Evolutionary conservation across 2,329 filamentous ascomycete genomes (phyloP).

Genomic region (Cadophora luteo-olivacea): DNA sequence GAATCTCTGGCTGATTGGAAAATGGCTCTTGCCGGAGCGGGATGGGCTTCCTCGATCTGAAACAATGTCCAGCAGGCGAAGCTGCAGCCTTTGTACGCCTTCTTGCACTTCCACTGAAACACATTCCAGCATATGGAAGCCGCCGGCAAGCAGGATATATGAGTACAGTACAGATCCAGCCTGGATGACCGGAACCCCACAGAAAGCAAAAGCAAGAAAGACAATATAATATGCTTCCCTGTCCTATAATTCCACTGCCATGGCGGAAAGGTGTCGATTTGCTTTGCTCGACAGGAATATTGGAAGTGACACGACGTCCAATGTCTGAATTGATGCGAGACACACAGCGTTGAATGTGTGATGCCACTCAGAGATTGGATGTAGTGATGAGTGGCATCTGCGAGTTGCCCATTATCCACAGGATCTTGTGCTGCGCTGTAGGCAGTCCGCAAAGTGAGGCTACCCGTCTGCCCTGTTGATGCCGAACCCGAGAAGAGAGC

Average conservation of each 20-base stretch:
- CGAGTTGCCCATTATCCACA: slow-evolving; percentile 14
- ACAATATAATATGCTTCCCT: slow-evolving; percentile 21
- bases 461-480: slow-evolving; percentile 13
- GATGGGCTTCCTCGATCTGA: slow-evolving; percentile 30
- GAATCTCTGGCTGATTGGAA: slow-evolving; percentile 30
- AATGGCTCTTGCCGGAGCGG: slow-evolving; percentile 27
- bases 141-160: slow-evolving; percentile 24
- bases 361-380: slow-evolving; percentile 20
- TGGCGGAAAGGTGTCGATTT: slow-evolving; percentile 15
- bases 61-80: slow-evolving; percentile 35
- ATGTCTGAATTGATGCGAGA: slow-evolving; percentile 5
- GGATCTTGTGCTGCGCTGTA: slow-evolving; percentile 20
- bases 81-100: slow-evolving; percentile 28
- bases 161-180: slow-evolving; percentile 9
- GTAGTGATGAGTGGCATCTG: slow-evolving; percentile 17
- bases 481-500: slow-evolving; percentile 11
- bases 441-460: slow-evolving; percentile 16
- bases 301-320: slow-evolving; percentile 18
- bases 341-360: slow-evolving; percentile 12
- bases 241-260: slow-evolving; percentile 20
- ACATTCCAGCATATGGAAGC: slow-evolving; percentile 24
- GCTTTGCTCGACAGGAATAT: slow-evolving; percentile 16
- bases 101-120: slow-evolving; percentile 28
- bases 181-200: slow-evolving; percentile 23
- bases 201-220: slow-evolving; percentile 28